These are phyloP conservation scores for Gymnopus androsaceus DNA, from an alignment of 1,284 basidiomycete genomes.

Conservation along the genomic window DNA sequence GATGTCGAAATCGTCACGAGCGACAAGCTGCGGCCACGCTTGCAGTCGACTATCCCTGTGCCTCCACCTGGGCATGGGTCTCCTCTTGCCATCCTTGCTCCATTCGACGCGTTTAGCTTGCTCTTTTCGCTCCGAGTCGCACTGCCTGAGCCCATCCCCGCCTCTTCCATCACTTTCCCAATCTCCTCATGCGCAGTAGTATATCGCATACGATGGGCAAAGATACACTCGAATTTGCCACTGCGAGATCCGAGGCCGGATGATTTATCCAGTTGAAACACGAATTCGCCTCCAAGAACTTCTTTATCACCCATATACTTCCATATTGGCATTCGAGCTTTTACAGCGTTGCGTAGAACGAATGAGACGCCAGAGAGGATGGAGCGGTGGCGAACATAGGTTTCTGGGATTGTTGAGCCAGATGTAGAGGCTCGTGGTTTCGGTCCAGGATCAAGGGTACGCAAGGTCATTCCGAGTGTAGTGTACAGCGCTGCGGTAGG, in stretches of 20 bases:
- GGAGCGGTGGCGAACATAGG: constrained; percentile 58
- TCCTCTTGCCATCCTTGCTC: neutral
- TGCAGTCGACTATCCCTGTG: too few species aligned
- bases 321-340: constrained; percentile 65
- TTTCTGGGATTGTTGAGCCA: constrained; percentile 33
- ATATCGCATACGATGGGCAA: constrained; percentile 14
- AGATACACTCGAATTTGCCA: too few species aligned
- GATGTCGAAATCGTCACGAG: neutral
- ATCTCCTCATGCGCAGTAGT: constrained; percentile 10
- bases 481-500: constrained; percentile 62
- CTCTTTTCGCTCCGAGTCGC: too few species aligned
- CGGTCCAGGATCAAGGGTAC: constrained; percentile 37
- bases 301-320: constrained; percentile 63
- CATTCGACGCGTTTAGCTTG: neutral
- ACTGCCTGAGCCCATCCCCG: neutral
- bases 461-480: constrained; percentile 63
- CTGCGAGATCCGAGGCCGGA: too few species aligned
- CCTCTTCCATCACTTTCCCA: constrained; percentile 4
- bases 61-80: too few species aligned
- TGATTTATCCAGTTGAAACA: too few species aligned
- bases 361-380: constrained; percentile 55
- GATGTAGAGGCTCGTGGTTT: constrained; percentile 38
- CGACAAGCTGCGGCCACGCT: neutral
- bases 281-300: constrained; percentile 79
- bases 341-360: constrained; percentile 58